Evolutionary conservation across 2,329 filamentous ascomycete species (phyloP).

Genomic region (Colletotrichum cuscutae): DNA sequence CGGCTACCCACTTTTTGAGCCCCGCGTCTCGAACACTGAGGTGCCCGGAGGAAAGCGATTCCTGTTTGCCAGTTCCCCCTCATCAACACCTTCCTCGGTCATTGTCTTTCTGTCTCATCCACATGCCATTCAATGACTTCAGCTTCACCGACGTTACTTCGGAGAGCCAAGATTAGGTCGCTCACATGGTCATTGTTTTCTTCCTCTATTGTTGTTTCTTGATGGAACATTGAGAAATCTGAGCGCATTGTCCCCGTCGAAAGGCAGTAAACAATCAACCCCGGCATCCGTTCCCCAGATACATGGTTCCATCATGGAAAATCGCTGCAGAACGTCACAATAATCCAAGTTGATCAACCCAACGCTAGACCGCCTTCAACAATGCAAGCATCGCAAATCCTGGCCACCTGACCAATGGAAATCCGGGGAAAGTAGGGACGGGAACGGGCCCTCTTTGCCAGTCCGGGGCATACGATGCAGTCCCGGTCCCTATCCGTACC

Average conservation of each 20-base stretch:
- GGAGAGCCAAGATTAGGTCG: neutral
- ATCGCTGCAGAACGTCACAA: conserved; percentile 9
- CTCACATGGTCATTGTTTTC: conserved; percentile 20
- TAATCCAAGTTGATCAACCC: neutral
- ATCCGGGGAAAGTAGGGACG: conserved; percentile 5
- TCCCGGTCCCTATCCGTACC: neutral
- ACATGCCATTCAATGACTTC: neutral
- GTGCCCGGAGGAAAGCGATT: neutral
- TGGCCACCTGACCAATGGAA: conserved; percentile 10
- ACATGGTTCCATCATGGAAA: conserved; percentile 22
- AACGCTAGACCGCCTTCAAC: neutral
- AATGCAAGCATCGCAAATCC: neutral
- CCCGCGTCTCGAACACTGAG: neutral
- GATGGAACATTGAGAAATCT: conserved; percentile 5
- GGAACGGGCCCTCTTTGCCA: neutral
- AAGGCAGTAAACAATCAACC: neutral
- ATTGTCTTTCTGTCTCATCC: neutral
- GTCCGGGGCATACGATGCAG: neutral
- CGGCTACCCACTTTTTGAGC: neutral
- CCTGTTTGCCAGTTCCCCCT: no score
- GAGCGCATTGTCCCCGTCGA: neutral
- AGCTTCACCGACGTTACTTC: neutral
- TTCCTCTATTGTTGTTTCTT: neutral
- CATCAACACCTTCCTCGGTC: neutral
- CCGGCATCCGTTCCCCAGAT: conserved; percentile 31